A percentile compares a stretch with the other conserved stretches of the same genome.
phyloP scores from a whole-genome alignment of 2,329 filamentous ascomycete genomes.

The Sporothrix protearum region DNA sequence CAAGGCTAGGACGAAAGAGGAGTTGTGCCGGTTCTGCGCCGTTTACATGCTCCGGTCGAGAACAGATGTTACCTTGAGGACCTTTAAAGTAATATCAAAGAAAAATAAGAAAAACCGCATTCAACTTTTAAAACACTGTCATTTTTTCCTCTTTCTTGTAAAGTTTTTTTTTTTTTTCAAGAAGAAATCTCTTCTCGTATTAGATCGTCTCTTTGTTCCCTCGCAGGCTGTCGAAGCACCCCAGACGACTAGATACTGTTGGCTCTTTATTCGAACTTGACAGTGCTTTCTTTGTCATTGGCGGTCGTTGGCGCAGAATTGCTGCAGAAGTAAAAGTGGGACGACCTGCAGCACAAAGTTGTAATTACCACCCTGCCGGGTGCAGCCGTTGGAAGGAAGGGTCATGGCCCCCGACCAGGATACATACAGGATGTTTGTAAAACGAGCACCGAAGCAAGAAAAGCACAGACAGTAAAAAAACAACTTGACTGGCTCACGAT shows the following conservation, averaged over 20 bases:
- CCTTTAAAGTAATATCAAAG: neutral
- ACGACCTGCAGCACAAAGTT: neutral
- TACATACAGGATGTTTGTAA: neutral
- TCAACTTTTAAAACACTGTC: neutral
- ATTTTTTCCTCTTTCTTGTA: neutral
- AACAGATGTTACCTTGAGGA: neutral
- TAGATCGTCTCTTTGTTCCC: neutral
- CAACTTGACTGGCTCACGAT: neutral
- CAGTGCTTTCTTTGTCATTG: no score
- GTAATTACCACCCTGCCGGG: slow-evolving; percentile 2
- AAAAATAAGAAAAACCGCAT: neutral
- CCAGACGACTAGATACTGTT: neutral
- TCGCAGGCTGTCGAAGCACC: neutral
- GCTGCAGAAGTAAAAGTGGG: slow-evolving; percentile 10
- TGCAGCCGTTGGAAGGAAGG: slow-evolving; percentile 6
- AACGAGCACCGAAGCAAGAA: neutral
- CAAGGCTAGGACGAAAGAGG: neutral
- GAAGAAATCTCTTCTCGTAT: neutral
- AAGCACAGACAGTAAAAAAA: neutral
- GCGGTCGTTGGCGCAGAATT: neutral
- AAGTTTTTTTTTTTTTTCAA: no score
- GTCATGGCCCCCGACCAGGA: neutral
- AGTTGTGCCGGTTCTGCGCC: neutral
- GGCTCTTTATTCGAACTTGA: neutral
- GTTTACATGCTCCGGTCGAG: neutral